Conservation (phyloP, 495 filamentous ascomycete genomes). For the Penicillium desertorum region DNA sequence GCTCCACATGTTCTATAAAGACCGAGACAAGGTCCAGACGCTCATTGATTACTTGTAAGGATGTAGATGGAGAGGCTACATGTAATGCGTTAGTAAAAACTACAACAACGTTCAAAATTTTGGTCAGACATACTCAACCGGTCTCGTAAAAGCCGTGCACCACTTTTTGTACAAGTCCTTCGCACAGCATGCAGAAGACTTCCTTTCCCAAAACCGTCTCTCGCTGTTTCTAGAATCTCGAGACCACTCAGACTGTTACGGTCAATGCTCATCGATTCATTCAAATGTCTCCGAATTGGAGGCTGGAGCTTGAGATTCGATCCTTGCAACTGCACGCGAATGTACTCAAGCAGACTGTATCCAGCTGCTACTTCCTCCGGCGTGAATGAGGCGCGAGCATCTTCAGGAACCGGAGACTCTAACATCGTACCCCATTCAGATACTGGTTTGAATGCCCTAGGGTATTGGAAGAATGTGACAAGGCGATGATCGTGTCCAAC, state of each 20-base stretch:
- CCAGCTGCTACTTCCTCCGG: constrained; percentile 60
- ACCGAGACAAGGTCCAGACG: constrained; percentile 79
- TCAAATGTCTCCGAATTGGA: constrained; percentile 65
- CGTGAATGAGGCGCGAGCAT: constrained; percentile 43
- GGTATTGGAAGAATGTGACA: constrained; percentile 45
- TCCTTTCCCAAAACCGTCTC: constrained; percentile 70
- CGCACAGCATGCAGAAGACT: constrained; percentile 88
- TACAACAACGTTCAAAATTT: neutral
- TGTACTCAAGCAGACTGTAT: constrained; percentile 75
- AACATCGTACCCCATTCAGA: constrained; percentile 74
- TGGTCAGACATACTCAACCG: constrained; percentile 64
- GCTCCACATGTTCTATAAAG: constrained; percentile 59
- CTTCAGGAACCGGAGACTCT: constrained; percentile 57
- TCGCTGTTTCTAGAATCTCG: constrained; percentile 81
- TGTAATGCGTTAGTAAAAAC: constrained; percentile 13
- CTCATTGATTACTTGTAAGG: constrained; percentile 70
- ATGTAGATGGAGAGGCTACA: constrained; percentile 77
- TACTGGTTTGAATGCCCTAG: constrained; percentile 40
- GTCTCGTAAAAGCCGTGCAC: constrained; percentile 74
- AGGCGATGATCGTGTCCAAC: constrained; percentile 46
- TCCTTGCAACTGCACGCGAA: constrained; percentile 72
- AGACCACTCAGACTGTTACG: constrained; percentile 84
- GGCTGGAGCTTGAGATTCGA: constrained; percentile 82
- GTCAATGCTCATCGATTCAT: constrained; percentile 87
- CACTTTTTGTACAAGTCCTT: constrained; percentile 85